Evolutionary conservation across 306 rosid species (phyloP).

Genomic region (Cicer bijugum): DNA sequence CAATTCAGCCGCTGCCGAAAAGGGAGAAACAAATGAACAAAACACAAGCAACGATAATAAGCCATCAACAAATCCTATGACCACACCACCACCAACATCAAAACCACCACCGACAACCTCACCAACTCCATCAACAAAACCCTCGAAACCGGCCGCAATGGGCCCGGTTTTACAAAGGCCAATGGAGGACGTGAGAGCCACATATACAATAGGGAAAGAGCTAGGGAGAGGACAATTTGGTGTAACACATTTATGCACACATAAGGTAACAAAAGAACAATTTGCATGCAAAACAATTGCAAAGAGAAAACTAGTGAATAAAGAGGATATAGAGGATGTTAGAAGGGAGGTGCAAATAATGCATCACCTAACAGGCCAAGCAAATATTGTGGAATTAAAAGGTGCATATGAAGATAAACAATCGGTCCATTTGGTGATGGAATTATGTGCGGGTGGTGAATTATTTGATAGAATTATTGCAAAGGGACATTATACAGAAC

Average conservation of each 20-base stretch:
- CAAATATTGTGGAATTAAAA: conserved; percentile 82
- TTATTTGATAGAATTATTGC: conserved; percentile 49
- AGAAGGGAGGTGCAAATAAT: conserved; percentile 92
- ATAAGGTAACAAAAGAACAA: conserved; percentile 65
- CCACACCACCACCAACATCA: conserved; percentile 25
- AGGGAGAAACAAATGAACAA: conserved; percentile 45
- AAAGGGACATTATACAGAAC: conserved; percentile 46
- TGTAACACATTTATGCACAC: conserved; percentile 75
- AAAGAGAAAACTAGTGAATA: conserved; percentile 77
- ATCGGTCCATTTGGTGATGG: conserved; percentile 50
- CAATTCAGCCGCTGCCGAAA: neutral
- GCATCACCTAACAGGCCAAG: conserved; percentile 84
- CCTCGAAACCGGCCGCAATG: conserved; percentile 44
- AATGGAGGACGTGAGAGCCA: conserved; percentile 74
- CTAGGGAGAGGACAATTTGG: conserved; percentile 94
- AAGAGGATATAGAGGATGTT: conserved; percentile 91
- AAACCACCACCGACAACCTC: conserved; percentile 37
- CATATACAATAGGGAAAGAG: conserved; percentile 78
- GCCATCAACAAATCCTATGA: conserved; percentile 4
- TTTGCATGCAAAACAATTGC: conserved; percentile 93
- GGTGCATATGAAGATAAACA: conserved; percentile 54
- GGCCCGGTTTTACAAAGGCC: conserved; percentile 74
- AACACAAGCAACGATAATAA: neutral
- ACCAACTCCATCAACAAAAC: conserved; percentile 42
- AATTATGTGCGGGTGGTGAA: conserved; percentile 48